Conservation (phyloP, 495 filamentous ascomycete genomes). For the Aspergillus egyptiacus region DNA sequence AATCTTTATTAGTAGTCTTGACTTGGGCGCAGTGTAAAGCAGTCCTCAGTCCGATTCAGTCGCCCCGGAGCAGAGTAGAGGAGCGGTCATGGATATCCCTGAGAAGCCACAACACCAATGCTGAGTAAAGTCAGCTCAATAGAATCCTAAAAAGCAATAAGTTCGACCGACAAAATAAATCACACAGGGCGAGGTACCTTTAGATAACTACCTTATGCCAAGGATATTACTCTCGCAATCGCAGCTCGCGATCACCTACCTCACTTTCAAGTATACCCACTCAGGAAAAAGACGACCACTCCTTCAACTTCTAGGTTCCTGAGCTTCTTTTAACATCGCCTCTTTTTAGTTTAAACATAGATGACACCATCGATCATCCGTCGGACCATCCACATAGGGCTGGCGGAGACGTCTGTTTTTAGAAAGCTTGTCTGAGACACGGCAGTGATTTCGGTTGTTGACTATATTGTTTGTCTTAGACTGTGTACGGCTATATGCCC, state of each 20-base stretch:
- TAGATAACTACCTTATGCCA: slow-evolving; percentile 27
- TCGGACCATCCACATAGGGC: slow-evolving; percentile 7
- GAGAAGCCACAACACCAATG: no score
- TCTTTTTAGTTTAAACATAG: slow-evolving; percentile 24
- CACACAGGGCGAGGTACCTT: slow-evolving; percentile 13
- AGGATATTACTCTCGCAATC: slow-evolving; percentile 33
- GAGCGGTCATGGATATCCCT: no score
- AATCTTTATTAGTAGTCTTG: no score
- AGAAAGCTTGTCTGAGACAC: slow-evolving; percentile 13
- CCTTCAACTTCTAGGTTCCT: slow-evolving; percentile 4
- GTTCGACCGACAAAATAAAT: no score
- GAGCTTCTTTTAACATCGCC: slow-evolving; percentile 15
- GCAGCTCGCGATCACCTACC: slow-evolving; percentile 36
- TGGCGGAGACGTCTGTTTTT: slow-evolving; percentile 8
- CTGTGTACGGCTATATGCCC: no score
- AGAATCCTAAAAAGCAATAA: no score
- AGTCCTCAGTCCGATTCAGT: no score
- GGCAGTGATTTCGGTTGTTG: slow-evolving; percentile 31
- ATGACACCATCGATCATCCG: slow-evolving; percentile 4
- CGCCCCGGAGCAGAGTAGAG: no score
- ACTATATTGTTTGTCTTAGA: neutral
- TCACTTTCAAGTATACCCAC: slow-evolving; percentile 23
- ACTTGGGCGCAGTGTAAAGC: no score
- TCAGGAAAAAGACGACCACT: slow-evolving; percentile 10
- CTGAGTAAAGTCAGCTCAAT: no score